These are phyloP conservation scores for Pseudophaeomoniella oleicola DNA, from an alignment of 2,329 filamentous ascomycete genomes.

Conservation along the genomic window DNA sequence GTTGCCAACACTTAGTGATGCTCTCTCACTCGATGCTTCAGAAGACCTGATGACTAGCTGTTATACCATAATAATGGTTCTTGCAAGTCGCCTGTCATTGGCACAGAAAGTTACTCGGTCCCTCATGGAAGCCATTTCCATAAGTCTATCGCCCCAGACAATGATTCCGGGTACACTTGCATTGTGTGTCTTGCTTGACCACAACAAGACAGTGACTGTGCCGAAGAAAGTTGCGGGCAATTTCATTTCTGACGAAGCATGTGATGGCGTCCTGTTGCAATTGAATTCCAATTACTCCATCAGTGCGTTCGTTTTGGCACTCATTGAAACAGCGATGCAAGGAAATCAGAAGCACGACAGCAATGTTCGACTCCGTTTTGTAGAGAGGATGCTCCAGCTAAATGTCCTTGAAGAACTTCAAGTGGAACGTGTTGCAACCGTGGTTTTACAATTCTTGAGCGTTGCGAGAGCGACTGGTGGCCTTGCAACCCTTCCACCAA, in stretches of 20 bases:
- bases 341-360: not conserved
- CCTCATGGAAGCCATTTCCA: conserved; percentile 77
- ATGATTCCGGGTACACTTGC: conserved; percentile 58
- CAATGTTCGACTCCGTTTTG: conserved; percentile 1
- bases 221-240: conserved; percentile 53
- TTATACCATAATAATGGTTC: conserved; percentile 79
- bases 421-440: not conserved
- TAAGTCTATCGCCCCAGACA: conserved; percentile 63
- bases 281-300: conserved; percentile 18
- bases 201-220: conserved; percentile 55
- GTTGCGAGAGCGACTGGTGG: not conserved
- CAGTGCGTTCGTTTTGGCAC: conserved; percentile 20
- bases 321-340: conserved; percentile 11
- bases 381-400: not conserved
- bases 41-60: conserved; percentile 72
- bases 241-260: conserved; percentile 19
- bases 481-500: not conserved
- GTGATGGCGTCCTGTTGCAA: conserved; percentile 18
- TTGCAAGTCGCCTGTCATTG: conserved; percentile 69
- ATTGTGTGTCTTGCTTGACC: conserved; percentile 67
- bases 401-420: not conserved
- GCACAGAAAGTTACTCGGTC: conserved; percentile 68
- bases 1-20: conserved; percentile 59
- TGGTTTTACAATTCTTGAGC: not conserved
- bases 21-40: conserved; percentile 58